phyloP scores from a whole-genome alignment of 2,329 filamentous ascomycete genomes.

The Fulvia fulva region DNA sequence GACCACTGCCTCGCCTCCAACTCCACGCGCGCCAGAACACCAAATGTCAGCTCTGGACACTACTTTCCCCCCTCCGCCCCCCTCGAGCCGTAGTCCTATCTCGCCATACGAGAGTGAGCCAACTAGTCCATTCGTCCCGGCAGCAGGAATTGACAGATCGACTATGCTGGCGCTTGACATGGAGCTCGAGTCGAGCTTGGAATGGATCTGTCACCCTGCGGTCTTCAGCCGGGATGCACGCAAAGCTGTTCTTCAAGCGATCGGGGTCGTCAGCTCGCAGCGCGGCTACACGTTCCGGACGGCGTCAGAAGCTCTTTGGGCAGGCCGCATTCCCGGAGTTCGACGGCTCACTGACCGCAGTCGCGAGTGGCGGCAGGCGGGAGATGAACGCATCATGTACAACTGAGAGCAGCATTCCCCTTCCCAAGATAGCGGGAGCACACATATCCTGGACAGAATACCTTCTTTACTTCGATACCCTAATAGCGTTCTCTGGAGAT shows the following conservation, averaged over 20 bases:
- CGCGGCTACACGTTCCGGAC: conserved; percentile 91
- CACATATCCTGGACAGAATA: background rate
- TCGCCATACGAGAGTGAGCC: conserved; percentile 31
- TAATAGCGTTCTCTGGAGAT: background rate
- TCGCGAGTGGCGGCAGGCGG: conserved; percentile 83
- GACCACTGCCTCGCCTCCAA: conserved; percentile 36
- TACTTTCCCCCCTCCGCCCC: conserved; percentile 15
- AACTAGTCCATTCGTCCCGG: conserved; percentile 52
- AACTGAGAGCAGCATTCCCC: too few relatives aligned
- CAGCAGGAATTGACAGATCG: conserved; percentile 72
- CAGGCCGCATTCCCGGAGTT: conserved; percentile 73
- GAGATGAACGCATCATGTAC: conserved; percentile 15
- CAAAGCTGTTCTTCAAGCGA: conserved; percentile 93
- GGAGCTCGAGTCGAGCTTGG: conserved; percentile 82
- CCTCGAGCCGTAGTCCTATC: conserved; percentile 34
- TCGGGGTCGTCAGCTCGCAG: conserved; percentile 93
- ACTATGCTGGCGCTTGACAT: conserved; percentile 85
- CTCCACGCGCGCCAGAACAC: conserved; percentile 22
- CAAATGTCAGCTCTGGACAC: conserved; percentile 20
- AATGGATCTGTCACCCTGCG: conserved; percentile 97
- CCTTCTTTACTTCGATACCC: conserved; percentile 5
- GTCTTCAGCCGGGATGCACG: conserved; percentile 91
- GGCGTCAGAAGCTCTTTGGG: conserved; percentile 85
- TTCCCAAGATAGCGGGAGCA: background rate
- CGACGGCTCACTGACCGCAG: conserved; percentile 77